Base-by-base conservation (phyloP, 225 moss, liverwort and hornwort genomes). In the Thuidium tamariscinum region DNA sequence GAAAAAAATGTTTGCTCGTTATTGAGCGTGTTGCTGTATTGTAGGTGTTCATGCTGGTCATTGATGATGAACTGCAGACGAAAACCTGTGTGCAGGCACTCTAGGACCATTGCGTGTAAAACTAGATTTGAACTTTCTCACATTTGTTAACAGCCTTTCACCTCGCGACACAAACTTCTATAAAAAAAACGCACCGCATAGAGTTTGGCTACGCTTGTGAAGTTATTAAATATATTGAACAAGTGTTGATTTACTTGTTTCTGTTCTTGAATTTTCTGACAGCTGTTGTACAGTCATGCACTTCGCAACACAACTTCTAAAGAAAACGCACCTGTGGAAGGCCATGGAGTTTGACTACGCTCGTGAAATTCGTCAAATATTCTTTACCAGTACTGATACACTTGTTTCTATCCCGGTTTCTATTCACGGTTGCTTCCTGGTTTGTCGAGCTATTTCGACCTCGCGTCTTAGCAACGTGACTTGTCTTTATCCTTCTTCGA, bases 81-180 rank as follows among this genome's bases (percentile, higher is more conserved):
- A 83, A 60, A 77, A 37, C 69, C 78, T 60, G 66, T 61, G 75
- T 74, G 85, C 84, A 74, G 71, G 74, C 63, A 51, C 16, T 80
- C 66, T 18, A 46, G 56, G 52, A 73, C 72, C 70, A 79, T 63
- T 66, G 85, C 59, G 41, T 46, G 84, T 48, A 68, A 41, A 61
- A 49, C 39, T 86, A 86, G 86, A 77, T 86, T 84, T 86, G 75
- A 62, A 76, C 74, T 86, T 75, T 62, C 82, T 83, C 83, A 41
- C 56, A 81, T 57, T 88, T 75, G 68, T 76, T 63, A 81, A 79
- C 85, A 27, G 83, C 42, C 79, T 73, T 88, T 84, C 68, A 80
- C 79, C 70, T 88, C 18, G 73, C 62, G 34, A 59, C 57, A 82
- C 65, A 30, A 77, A 68, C 46, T 64, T 85, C 39, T 41, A n/a